These are phyloP conservation scores for Globisporangium recalcitrans DNA, from an alignment of 352 stramenopile species.

Conservation along the genomic window DNA sequence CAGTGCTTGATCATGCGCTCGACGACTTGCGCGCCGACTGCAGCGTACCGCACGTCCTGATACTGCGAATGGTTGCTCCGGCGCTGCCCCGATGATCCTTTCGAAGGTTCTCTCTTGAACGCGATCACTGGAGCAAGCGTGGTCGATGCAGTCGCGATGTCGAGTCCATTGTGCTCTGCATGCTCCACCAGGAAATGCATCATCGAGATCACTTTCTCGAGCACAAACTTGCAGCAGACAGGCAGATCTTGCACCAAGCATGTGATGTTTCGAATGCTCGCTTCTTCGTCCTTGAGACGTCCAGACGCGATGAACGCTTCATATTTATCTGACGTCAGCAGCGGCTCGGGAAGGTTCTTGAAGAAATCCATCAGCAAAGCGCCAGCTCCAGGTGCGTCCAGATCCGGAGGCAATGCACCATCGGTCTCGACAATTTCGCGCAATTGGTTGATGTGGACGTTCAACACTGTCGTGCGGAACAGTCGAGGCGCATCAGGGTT, in stretches of 20 bases:
- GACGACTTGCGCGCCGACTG: slow-evolving; percentile 67
- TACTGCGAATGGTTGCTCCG: slow-evolving; percentile 52
- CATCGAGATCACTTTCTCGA: slow-evolving; percentile 64
- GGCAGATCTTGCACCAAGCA: slow-evolving; percentile 77
- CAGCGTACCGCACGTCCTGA: slow-evolving; percentile 71
- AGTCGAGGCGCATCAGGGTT: slow-evolving; percentile 60
- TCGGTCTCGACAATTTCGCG: slow-evolving; percentile 72
- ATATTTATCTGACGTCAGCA: slow-evolving; percentile 77
- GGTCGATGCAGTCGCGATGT: slow-evolving; percentile 50
- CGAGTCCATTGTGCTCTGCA: slow-evolving; percentile 55
- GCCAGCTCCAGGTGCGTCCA: slow-evolving; percentile 59
- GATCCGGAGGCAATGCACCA: slow-evolving; percentile 46
- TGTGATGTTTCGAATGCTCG: slow-evolving; percentile 71
- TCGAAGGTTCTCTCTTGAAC: slow-evolving; percentile 62
- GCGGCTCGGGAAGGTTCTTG: slow-evolving; percentile 65
- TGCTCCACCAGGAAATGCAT: slow-evolving; percentile 72
- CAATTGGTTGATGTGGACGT: slow-evolving; percentile 62
- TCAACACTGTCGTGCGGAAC: slow-evolving; percentile 76
- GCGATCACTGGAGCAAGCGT: slow-evolving; percentile 73
- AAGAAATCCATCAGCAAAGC: slow-evolving; percentile 78
- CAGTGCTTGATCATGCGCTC: slow-evolving; percentile 78
- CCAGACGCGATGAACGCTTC: slow-evolving; percentile 75
- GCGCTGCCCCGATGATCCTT: slow-evolving; percentile 26
- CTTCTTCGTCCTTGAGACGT: slow-evolving; percentile 63
- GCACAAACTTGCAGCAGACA: slow-evolving; percentile 56